Base-by-base conservation (phyloP, 2,329 filamentous ascomycete species). In the Xylariaceae sp. region DNA sequence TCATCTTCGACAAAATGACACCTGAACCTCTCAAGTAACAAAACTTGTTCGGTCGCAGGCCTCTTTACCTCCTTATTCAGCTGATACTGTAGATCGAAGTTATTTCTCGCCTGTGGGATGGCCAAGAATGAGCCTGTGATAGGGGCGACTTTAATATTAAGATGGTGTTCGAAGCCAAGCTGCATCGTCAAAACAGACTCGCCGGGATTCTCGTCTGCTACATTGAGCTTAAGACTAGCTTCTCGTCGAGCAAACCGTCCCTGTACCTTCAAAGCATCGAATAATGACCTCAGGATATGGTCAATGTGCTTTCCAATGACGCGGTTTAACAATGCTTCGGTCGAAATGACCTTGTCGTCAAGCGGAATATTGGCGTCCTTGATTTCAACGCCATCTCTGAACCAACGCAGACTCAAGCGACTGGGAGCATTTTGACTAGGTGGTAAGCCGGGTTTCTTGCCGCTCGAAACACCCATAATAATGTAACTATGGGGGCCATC, bases 401-500 rank as follows among this genome's bases (percentile, higher is more conserved):
- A 92, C 93, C 94, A 99, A 64, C 90, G 87, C 45, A 87, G 75
- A 2, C 77, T 80, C 51, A 94, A 71, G 52, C 73, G 75, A 64
- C 85, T 88, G 0, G 81, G 76, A 1, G 75, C 67, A 59, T 76
- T 79, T 3, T 75, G 69, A 54, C 80, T 75, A 1, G 72, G 62
- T 10, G 72, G 68, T 10, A 68, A 73, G 8, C 75, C 74, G 48
- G 73, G 71, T 59, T 78, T 80, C 56, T 76, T 79, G 37, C 87
- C 87, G 69, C 87, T 92, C 60, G 86, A 82, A 41, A 96, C 83
- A 8, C 92, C 92, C 54, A 99, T 79, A 64, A 97, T 87, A 52
- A 99, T 80, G 93, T 94, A 99, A 72, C 87, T 96, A 77, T 95
- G 96, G 13, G 83, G 80, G 0, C 84, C 84, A 47, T 77, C 77